Base-by-base conservation (phyloP, 106 monocot species). In the Phalaenopsis aphrodite region DNA sequence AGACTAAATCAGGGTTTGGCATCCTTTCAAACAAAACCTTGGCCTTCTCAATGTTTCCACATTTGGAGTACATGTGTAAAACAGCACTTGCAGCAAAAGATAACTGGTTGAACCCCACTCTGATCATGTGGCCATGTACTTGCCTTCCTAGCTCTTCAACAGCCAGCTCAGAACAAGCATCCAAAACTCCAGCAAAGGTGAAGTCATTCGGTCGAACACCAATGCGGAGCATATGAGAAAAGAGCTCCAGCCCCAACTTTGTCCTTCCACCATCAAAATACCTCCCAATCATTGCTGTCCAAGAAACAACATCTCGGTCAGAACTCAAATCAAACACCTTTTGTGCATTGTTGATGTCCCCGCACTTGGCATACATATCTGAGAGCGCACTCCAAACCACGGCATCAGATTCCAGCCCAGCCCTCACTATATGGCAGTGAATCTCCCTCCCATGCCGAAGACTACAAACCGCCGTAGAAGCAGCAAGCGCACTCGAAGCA, bases 61-160 rank as follows among this genome's bases (percentile, higher is more conserved):
- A 83, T 74, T 83, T 83, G 0, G 83, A 55, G 58, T 83, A 83
- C 83, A 83, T 83, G 58, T 83, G 69, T 3, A 83, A 56, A 42
- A 83, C 4, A 15, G 83, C 56, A 58, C 69, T 72, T 4, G 83
- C 78, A 30, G 83, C 83, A 58, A 83, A 83, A 17, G 78, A 83
- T 10, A 36, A 56, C 4, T 45, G 56, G 1, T 58, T 41, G 19
- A 45, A 83, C 52, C 83, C 77, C 30, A 73, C 56, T 78, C 83
- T 72, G 17, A 58, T 21, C 83, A 83, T 83, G 71, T 83, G 78
- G 19, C 78, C 78, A 74, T 83, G 83, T 11, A 78, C 56, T 55
- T 83, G 69, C 23, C 71, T 83, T 24, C 83, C 83, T 7, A 78
- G 19, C 21, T 45, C 73, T 68, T 74, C 83, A 0, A 43, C 68